These are phyloP conservation scores for Clavispora santaluciae DNA, from an alignment of 805 yeast genomes.

Conservation along the genomic window DNA sequence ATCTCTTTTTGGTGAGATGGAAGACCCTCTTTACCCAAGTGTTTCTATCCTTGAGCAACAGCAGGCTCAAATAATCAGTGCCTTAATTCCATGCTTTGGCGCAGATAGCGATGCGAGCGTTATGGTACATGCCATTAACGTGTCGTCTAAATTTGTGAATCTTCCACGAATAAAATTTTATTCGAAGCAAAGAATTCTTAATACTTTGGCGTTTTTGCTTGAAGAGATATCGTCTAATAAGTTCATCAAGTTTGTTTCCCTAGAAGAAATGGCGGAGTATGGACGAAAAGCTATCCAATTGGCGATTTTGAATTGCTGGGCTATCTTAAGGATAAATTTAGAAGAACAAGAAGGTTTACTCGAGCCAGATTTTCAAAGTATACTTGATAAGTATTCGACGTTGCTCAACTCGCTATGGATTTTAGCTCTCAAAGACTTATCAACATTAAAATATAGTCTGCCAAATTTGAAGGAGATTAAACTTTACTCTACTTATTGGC, in stretches of 20 bases:
- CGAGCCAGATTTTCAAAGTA: slow-evolving; percentile 42
- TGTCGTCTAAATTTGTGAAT: slow-evolving; percentile 68
- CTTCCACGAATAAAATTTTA: slow-evolving; percentile 40
- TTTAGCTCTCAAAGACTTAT: slow-evolving; percentile 65
- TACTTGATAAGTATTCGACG: slow-evolving; percentile 53
- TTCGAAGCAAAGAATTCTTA: slow-evolving; percentile 48
- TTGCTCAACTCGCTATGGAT: slow-evolving; percentile 77
- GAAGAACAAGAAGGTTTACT: slow-evolving; percentile 20
- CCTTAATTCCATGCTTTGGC: slow-evolving; percentile 81
- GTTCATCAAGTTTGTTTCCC: slow-evolving; percentile 51
- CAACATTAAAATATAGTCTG: slow-evolving; percentile 55
- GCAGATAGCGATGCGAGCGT: slow-evolving; percentile 67
- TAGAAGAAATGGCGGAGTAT: slow-evolving; percentile 41
- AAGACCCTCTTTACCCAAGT: slow-evolving; percentile 70
- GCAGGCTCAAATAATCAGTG: slow-evolving; percentile 90
- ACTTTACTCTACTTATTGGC: slow-evolving; percentile 62
- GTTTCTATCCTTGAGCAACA: slow-evolving; percentile 79
- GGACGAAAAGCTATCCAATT: slow-evolving; percentile 52
- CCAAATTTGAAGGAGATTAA: slow-evolving; percentile 38
- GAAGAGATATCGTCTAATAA: slow-evolving; percentile 49
- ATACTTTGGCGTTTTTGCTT: slow-evolving; percentile 60
- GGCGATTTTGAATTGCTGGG: slow-evolving; percentile 70
- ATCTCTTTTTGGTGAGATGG: slow-evolving; percentile 51
- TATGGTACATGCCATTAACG: slow-evolving; percentile 71
- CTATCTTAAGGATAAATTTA: slow-evolving; percentile 43